phyloP scores from a whole-genome alignment of 495 filamentous ascomycete genomes.

The Neurospora sp. region DNA sequence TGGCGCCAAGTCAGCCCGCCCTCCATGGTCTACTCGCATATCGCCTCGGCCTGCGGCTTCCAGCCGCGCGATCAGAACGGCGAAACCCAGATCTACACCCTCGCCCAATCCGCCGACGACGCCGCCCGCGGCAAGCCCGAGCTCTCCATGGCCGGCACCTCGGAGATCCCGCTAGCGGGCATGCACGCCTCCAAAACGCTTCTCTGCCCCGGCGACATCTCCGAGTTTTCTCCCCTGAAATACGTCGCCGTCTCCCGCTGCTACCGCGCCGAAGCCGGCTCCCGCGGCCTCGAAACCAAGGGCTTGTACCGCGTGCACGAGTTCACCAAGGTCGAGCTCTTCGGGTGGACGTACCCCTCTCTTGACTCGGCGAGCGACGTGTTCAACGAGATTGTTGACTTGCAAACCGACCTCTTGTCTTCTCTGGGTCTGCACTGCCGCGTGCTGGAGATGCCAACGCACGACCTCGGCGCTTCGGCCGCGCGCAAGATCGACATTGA shows the following conservation, averaged over 20 bases:
- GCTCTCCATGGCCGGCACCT: conserved; percentile 71
- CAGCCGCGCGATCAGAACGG: conserved; percentile 82
- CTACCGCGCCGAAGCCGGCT: conserved; percentile 90
- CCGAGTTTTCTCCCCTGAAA: conserved; percentile 58
- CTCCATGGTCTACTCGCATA: conserved; percentile 84
- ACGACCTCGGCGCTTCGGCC: conserved; percentile 82
- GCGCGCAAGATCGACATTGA: conserved; percentile 85
- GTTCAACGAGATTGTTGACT: conserved; percentile 72
- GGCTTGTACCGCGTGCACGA: conserved; percentile 98
- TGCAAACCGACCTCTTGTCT: conserved; percentile 74
- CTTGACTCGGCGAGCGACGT: conserved; percentile 36
- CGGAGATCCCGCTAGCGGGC: conserved; percentile 87
- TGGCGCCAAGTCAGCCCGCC: conserved; percentile 75
- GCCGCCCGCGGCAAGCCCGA: conserved; percentile 50
- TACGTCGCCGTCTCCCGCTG: conserved; percentile 75
- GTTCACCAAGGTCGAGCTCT: conserved; percentile 97
- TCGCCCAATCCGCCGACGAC: conserved; percentile 53
- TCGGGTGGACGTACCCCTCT: conserved; percentile 65
- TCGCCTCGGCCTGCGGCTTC: conserved; percentile 84
- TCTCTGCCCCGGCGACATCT: conserved; percentile 19
- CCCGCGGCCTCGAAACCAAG: conserved; percentile 80
- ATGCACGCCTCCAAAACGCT: conserved; percentile 72
- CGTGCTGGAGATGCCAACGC: conserved; percentile 82
- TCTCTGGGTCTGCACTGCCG: conserved; percentile 74
- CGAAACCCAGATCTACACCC: conserved; percentile 81